Conservation (phyloP, 1,284 basidiomycete genomes). For the Sparassis latifolia region DNA sequence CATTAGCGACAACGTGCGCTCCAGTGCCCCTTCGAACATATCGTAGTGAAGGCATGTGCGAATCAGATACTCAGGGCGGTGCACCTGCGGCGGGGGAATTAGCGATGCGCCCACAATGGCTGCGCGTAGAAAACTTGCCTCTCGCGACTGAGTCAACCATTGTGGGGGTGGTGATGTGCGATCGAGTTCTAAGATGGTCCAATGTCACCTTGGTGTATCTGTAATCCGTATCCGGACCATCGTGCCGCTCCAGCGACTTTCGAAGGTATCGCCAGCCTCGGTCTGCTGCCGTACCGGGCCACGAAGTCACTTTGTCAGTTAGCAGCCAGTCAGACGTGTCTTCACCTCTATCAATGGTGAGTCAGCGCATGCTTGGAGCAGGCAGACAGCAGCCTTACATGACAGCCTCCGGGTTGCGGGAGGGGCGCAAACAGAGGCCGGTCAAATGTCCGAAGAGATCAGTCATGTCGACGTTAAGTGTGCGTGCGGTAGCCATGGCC, state of each 20-base stretch:
- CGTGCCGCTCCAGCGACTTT: slow-evolving; percentile 72
- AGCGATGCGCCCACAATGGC: slow-evolving; percentile 7
- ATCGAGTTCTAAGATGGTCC: slow-evolving; percentile 67
- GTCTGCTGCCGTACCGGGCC: slow-evolving; percentile 76
- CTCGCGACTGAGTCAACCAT: slow-evolving; percentile 75
- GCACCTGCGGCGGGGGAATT: slow-evolving; percentile 34
- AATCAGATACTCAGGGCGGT: slow-evolving; percentile 77
- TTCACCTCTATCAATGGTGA: slow-evolving; percentile 41
- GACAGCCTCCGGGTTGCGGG: slow-evolving; percentile 48
- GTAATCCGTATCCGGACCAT: slow-evolving; percentile 66
- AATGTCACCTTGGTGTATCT: slow-evolving; percentile 72
- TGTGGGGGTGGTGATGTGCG: slow-evolving; percentile 61
- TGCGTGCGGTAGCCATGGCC: slow-evolving; percentile 75
- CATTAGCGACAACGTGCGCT: slow-evolving; percentile 64
- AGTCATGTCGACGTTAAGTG: slow-evolving; percentile 80
- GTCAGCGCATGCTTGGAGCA: slow-evolving; percentile 1
- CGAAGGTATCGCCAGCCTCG: slow-evolving; percentile 88
- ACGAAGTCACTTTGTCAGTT: slow-evolving; percentile 74
- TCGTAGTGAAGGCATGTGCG: slow-evolving; percentile 72
- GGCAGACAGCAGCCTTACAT: slow-evolving; percentile 33
- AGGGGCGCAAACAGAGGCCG: slow-evolving; percentile 71
- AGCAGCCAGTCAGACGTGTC: slow-evolving; percentile 76
- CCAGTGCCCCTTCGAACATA: slow-evolving; percentile 71
- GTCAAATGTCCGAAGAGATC: slow-evolving; percentile 80
- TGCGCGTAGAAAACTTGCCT: slow-evolving; percentile 38